Conservation (phyloP, 108 stramenopile genomes). For the Pseudonitzschia delicatissima region DNA sequence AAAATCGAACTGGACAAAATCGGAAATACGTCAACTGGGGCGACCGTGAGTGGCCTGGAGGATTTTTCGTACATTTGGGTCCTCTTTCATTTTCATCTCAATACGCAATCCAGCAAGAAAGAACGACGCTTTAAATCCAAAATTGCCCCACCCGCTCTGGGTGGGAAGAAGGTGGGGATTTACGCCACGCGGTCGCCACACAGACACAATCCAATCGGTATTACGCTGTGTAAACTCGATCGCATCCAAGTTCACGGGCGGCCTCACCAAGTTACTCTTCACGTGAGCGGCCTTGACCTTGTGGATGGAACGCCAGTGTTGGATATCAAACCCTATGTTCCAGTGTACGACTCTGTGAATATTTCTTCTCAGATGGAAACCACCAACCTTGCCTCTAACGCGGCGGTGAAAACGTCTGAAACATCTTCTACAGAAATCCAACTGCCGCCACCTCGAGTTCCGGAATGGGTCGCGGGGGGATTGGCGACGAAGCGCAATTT, state of each 20-base stretch:
- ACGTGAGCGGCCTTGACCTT: conserved; percentile 84
- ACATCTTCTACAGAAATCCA: neutral
- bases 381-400: too few species aligned
- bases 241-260: conserved; percentile 33
- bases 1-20: conserved; percentile 53
- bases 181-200: conserved; percentile 96
- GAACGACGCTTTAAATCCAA: conserved; percentile 60
- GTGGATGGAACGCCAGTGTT: conserved; percentile 94
- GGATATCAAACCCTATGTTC: conserved; percentile 92
- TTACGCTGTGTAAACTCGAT: conserved; percentile 86
- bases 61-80: conserved; percentile 92
- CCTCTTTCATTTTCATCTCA: conserved; percentile 95
- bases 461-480: conserved; percentile 72
- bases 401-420: neutral
- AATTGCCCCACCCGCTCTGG: conserved; percentile 80
- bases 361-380: neutral
- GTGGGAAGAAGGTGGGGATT: conserved; percentile 91
- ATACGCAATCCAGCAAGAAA: conserved; percentile 65
- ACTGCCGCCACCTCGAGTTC: conserved; percentile 33
- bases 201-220: conserved; percentile 92
- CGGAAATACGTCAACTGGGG: conserved; percentile 34
- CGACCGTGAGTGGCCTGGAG: conserved; percentile 58
- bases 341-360: conserved; percentile 76
- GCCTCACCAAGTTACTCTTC: conserved; percentile 35
- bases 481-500: conserved; percentile 60